Evolutionary conservation across 139 green algal species (phyloP), one percentile per base, ranked within the genome.

Genomic region (Haematococcus lacustris): DNA sequence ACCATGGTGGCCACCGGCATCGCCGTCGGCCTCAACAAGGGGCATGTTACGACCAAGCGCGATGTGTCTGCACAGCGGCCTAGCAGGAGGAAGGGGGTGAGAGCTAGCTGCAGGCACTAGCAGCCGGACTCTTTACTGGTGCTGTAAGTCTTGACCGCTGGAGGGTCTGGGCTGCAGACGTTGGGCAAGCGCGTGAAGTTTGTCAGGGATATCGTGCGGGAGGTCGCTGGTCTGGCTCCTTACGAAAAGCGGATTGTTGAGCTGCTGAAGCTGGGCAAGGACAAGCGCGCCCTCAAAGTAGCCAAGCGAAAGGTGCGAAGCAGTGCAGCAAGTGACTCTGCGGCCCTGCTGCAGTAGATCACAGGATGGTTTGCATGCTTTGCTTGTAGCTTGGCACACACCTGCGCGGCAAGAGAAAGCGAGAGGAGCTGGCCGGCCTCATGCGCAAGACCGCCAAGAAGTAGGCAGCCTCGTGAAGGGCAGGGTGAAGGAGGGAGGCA

Each of bases 271-370:
- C 80, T 94, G 26, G 93, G 93, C 80, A 93, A 91, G 80, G 93
- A 98, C 80, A 98, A 97, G 87, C 90, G 93, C 66, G 93, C 93
- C 0, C 88, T 98, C 43, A 98, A 98, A 89, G 80, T 98, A 6
- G 90, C 89, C 66, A 98, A 98, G 88, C 84, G 83, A 74, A 98
- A 98, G 90, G 88, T 97, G 66, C 71, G 79, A 53, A n/a, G n/a
- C n/a, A n/a, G n/a, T n/a, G n/a, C n/a, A n/a, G n/a, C n/a, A n/a
- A n/a, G n/a, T n/a, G n/a, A n/a, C n/a, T n/a, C n/a, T n/a, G n/a
- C n/a, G n/a, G n/a, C n/a, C n/a, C n/a, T n/a, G n/a, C n/a, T n/a
- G n/a, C n/a, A n/a, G n/a, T n/a, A n/a, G n/a, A n/a, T n/a, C n/a
- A n/a, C n/a, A n/a, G n/a, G n/a, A n/a, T n/a, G n/a, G n/a, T n/a